Conservation (phyloP, 345 rosid species). For the Populus euphratica region DNA sequence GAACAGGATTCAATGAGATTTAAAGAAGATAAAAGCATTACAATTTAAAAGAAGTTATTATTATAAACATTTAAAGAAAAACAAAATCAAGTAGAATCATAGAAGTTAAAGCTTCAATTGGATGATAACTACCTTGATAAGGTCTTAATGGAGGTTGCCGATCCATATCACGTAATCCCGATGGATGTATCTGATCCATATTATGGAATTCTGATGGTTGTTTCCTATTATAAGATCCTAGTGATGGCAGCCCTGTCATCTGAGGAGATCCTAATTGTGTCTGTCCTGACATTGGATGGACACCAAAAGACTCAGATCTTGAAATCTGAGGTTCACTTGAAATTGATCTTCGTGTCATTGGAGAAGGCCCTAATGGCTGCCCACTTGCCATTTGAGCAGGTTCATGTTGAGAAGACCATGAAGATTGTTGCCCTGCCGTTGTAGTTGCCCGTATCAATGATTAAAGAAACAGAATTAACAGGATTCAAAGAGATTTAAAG, state of each 20-base stretch:
- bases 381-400: conserved; percentile 1
- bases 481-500: not conserved
- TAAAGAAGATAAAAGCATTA: not conserved
- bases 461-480: not conserved
- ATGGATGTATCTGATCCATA: not conserved
- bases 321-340: conserved; percentile 3
- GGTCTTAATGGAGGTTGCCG: conserved; percentile 24
- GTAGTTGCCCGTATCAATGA: not conserved
- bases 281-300: conserved; percentile 13
- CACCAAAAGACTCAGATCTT: conserved; percentile 4
- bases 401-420: conserved; percentile 4
- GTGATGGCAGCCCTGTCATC: conserved; percentile 19
- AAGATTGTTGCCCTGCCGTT: not conserved
- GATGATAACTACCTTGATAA: conserved; percentile 11
- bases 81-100: not conserved
- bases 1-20: not conserved
- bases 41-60: not conserved
- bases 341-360: not conserved
- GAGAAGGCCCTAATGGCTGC: not conserved
- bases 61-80: not conserved
- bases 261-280: conserved; percentile 11
- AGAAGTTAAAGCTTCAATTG: not conserved
- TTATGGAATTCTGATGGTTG: conserved; percentile 4
- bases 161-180: too few relatives aligned
- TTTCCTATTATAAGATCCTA: conserved; percentile 1